Base-by-base conservation (phyloP, 805 yeast species). In the Yamadazyma ubonensis region DNA sequence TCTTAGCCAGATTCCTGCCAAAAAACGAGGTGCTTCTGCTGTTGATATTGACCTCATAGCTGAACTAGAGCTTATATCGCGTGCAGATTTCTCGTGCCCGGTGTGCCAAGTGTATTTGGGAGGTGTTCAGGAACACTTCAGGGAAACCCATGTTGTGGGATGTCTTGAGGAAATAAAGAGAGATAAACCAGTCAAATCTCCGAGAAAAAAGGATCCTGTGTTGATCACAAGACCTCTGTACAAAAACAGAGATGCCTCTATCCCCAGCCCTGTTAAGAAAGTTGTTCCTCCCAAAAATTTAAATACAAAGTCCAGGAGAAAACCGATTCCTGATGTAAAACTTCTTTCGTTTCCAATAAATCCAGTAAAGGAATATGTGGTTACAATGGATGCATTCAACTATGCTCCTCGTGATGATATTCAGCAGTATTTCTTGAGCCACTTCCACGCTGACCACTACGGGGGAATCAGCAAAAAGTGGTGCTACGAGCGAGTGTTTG, bases 361-460 rank as follows among this genome's bases (percentile, higher is more conserved):
- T 4, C 36, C 49, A 4, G 20, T 43, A 6, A 4, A 23, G 11
- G 44, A 51, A 3, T 63, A 70, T 40, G 49, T 77, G 2, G 75
- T 81, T 0, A 52, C 71, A 2, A 86, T 84, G 18, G 93, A 84
- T 61, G 89, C 89, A 0, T 78, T 84, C 59, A 63, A 72, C 53
- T 78, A 60, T 48, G 65, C 70, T 6, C 68, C 74, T 0, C 68
- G 75, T 45, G 65, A 63, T 0, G 55, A 60, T 1, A 74, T 83
- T 5, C 44, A 59, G 2, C 67, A 70, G 30, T 85, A 84, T 58
- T 76, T 83, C 46, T 61, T 86, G 18, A 75, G 88, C 0, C 99
- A 93, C 64, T 91, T 86, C 65, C 99, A 93, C 59, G 70, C 96
- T 0, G 99, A 93, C 57, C 99, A 93, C 57, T 93, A 93, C 55